These are phyloP conservation scores for Orbilia ellipsospora DNA, from an alignment of 2,329 filamentous ascomycete genomes.

Conservation along the genomic window DNA sequence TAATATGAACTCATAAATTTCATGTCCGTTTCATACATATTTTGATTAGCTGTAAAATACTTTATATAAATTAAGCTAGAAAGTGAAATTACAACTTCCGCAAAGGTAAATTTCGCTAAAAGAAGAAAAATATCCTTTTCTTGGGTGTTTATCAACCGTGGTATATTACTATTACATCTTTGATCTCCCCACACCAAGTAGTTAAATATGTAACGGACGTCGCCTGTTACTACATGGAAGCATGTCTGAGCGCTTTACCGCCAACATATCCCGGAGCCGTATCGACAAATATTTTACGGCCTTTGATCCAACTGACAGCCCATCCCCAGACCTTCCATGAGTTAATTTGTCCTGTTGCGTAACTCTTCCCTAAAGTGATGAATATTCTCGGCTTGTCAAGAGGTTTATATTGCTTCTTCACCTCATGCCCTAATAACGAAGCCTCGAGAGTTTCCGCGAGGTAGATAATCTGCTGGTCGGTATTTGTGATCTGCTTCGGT, in stretches of 20 bases:
- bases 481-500: constrained; percentile 54
- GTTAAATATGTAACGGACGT: too few species aligned
- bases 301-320: constrained; percentile 54
- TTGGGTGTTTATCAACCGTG: too few species aligned
- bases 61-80: too few species aligned
- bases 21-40: too few species aligned
- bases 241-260: constrained; percentile 55
- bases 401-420: constrained; percentile 51
- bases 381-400: constrained; percentile 55
- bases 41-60: too few species aligned
- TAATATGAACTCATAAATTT: too few species aligned
- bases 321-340: constrained; percentile 56
- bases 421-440: constrained; percentile 34
- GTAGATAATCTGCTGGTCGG: constrained; percentile 56
- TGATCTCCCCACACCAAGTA: too few species aligned
- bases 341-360: constrained; percentile 54
- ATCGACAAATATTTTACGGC: constrained; percentile 55
- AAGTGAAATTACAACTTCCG: too few species aligned
- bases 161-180: too few species aligned
- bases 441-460: constrained; percentile 51
- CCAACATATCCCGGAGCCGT: constrained; percentile 53
- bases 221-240: constrained; percentile 45
- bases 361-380: constrained; percentile 54
- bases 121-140: too few species aligned
- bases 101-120: too few species aligned